phyloP scores from a whole-genome alignment of 192 early-diverging fungal genomes.

The Dissophora globulifera region DNA sequence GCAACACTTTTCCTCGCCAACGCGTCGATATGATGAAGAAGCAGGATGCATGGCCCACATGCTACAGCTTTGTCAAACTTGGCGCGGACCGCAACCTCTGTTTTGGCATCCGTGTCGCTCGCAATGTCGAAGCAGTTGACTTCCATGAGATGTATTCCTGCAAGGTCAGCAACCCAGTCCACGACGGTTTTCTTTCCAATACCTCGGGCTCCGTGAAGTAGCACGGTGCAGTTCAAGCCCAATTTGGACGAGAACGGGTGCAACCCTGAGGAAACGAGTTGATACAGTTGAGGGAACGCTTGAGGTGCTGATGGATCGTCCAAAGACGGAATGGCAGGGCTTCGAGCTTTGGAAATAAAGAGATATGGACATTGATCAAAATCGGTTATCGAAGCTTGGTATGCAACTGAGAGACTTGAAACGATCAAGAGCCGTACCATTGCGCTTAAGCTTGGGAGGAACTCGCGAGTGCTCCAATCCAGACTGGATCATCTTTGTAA shows the following conservation, averaged over 20 bases:
- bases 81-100: constrained; percentile 75
- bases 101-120: constrained; percentile 85
- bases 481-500: constrained; percentile 71
- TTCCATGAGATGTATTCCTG: constrained; percentile 84
- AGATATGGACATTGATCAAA: constrained; percentile 8
- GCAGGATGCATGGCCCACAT: constrained; percentile 84
- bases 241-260: constrained; percentile 78
- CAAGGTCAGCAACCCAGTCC: constrained; percentile 67
- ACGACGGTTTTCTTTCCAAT: constrained; percentile 85
- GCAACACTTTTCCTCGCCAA: constrained; percentile 70
- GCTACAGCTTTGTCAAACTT: constrained; percentile 82
- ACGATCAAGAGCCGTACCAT: constrained; percentile 18
- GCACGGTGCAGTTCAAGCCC: constrained; percentile 73
- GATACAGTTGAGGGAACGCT: constrained; percentile 61
- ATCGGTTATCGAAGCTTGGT: not conserved
- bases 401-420: constrained; percentile 10
- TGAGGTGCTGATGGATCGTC: constrained; percentile 46
- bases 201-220: constrained; percentile 85
- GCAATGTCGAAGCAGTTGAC: constrained; percentile 83
- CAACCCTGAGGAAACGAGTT: constrained; percentile 74
- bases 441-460: constrained; percentile 52
- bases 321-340: constrained; percentile 40
- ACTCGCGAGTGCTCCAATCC: constrained; percentile 71
- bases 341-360: constrained; percentile 19
- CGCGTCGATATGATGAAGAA: constrained; percentile 84